These are phyloP conservation scores for Backusella circina DNA, from an alignment of 192 early-diverging fungal species.

Conservation along the genomic window DNA sequence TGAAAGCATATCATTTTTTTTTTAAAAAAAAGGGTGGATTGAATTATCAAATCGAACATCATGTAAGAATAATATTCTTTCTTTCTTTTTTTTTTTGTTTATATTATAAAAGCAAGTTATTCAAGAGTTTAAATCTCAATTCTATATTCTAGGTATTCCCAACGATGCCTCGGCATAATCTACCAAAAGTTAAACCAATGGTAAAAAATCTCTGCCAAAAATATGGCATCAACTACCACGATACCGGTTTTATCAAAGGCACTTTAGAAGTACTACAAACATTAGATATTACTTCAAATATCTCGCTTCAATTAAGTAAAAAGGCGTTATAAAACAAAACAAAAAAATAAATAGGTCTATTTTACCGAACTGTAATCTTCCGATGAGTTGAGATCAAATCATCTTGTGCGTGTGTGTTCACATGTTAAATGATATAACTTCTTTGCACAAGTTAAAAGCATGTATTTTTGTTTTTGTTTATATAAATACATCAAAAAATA, in stretches of 20 bases:
- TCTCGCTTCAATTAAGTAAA: slow-evolving; percentile 25
- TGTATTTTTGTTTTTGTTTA: background rate
- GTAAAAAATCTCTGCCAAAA: slow-evolving; percentile 56
- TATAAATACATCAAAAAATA: background rate
- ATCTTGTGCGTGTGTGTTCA: background rate
- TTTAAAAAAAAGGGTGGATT: slow-evolving; percentile 56
- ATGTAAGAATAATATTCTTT: slow-evolving; percentile 51
- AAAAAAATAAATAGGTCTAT: background rate
- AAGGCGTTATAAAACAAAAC: slow-evolving; percentile 23
- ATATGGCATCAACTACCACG: slow-evolving; percentile 8
- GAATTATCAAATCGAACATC: slow-evolving; percentile 88
- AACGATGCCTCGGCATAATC: slow-evolving; percentile 70
- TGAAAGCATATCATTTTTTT: background rate
- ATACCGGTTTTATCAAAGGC: slow-evolving; percentile 12
- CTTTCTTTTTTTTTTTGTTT: background rate
- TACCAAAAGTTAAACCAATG: slow-evolving; percentile 55
- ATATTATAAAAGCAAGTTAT: background rate
- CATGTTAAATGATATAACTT: background rate
- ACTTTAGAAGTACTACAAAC: slow-evolving; percentile 27
- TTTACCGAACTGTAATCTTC: background rate
- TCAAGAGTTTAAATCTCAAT: background rate
- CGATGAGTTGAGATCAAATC: background rate
- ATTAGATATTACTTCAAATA: slow-evolving; percentile 26
- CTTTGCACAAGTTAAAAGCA: background rate
- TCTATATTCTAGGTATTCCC: slow-evolving; percentile 59